A percentile compares a stretch with the other conserved stretches of the same genome.
Evolutionary conservation across 1,284 basidiomycete genomes (phyloP).

Genomic region (Trametes pubescens): DNA sequence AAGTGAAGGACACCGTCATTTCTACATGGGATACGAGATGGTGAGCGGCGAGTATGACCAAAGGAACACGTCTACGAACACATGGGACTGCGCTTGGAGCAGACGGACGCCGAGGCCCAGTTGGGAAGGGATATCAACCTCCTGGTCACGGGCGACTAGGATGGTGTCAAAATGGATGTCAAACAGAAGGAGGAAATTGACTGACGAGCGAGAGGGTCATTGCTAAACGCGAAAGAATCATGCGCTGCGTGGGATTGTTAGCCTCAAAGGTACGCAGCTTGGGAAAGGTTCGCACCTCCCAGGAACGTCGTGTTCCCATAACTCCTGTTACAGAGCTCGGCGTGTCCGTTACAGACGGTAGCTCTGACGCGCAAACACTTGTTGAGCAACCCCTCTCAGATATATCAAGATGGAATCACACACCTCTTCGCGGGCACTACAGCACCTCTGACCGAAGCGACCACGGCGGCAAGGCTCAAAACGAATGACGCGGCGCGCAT

Average conservation of each 20-base stretch:
- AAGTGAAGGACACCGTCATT: conserved; percentile 59
- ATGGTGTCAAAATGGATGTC: not conserved
- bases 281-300: conserved; percentile 45
- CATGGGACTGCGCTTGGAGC: conserved; percentile 77
- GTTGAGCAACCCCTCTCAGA: not conserved
- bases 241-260: conserved; percentile 53
- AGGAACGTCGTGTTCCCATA: conserved; percentile 72
- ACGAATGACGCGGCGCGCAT: conserved; percentile 30
- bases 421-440: conserved; percentile 27
- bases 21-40: conserved; percentile 24
- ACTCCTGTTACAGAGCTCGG: conserved; percentile 63
- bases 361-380: conserved; percentile 22
- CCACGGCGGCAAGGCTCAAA: conserved; percentile 17
- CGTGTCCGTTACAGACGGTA: conserved; percentile 59
- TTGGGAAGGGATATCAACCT: conserved; percentile 65
- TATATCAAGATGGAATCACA: not conserved
- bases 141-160: conserved; percentile 65
- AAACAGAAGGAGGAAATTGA: conserved; percentile 13
- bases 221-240: conserved; percentile 70
- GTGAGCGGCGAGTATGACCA: not conserved
- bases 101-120: conserved; percentile 74
- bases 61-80: conserved; percentile 29
- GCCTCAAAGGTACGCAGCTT: not conserved
- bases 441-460: conserved; percentile 25
- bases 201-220: conserved; percentile 57